Evolutionary conservation across 2,329 filamentous ascomycete species (phyloP), one percentile per base, ranked within the genome.

Genomic region (Penicillium griseofulvum): DNA sequence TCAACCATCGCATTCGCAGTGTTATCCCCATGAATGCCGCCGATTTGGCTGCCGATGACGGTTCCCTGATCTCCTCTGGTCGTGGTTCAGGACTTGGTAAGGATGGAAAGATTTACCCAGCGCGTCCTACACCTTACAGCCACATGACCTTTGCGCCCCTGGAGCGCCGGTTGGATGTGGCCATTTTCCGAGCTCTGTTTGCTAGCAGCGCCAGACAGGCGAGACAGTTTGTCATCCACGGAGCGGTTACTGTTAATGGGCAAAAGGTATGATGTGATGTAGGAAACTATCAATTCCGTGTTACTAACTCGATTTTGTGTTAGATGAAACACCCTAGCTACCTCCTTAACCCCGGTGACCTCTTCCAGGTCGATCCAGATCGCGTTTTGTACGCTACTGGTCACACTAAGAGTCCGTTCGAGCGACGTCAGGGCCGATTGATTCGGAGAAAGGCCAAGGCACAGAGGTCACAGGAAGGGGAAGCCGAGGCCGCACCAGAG

Each of bases 361-460:
- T 99, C 86, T 99, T 99, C 81, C 91, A 96, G 72, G 93, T 99
- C 66, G 89, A 97, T 19, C 82, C 89, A 34, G 90, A 96, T 37
- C 86, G 87, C 65, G 94, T 99, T 54, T 82, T 99, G 74, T 92
- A 83, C 67, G 93, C 90, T 33, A 96, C 92, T 1, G 94, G 94
- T 55, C 81, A 83, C 26, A 83, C 84, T 46, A 94, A 91, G 75
- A 74, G 81, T 46, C 69, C 65, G 52, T 52, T 58, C 19, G 74
- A 78, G 58, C 72, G 76, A 49, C 74, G 75, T 16, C 67, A 71
- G 28, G 62, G 65, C 31, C 74, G 76, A 19, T 44, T 62, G 41
- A 54, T 47, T 39, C 59, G 63, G 65, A 63, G 52, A 58, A 58
- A 71, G 41, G 49, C 63, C 44, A 65, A 61, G 17, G 67, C 64